Evolutionary conservation across 2,329 filamentous ascomycete species (phyloP).

Genomic region (Tolypocladium tropicale): DNA sequence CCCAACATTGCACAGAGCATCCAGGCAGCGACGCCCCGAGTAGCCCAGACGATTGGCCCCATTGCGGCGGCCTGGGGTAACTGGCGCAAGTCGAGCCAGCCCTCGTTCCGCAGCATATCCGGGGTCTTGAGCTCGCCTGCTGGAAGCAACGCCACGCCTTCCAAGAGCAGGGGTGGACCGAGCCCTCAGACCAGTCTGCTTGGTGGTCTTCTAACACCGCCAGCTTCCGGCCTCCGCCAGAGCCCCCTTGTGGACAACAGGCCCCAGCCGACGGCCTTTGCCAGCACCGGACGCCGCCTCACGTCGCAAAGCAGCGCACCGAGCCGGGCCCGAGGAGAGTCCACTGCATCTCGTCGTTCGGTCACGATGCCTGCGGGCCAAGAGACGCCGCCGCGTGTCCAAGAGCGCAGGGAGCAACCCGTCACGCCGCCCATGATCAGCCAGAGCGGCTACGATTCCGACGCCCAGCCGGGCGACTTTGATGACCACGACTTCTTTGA

Average conservation of each 20-base stretch:
- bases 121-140: constrained; percentile 34
- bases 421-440: constrained; percentile 54
- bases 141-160: constrained; percentile 44
- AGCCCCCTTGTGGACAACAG: constrained; percentile 34
- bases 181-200: constrained; percentile 51
- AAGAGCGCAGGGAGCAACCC: constrained; percentile 28
- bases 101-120: constrained; percentile 37
- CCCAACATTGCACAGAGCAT: constrained; percentile 71
- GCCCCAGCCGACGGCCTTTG: constrained; percentile 50
- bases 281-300: constrained; percentile 48
- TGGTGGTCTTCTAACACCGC: constrained; percentile 82
- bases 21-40: constrained; percentile 69
- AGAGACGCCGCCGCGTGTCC: constrained; percentile 33
- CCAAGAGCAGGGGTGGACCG: constrained; percentile 44
- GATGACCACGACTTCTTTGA: constrained; percentile 51
- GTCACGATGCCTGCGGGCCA: constrained; percentile 27
- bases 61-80: constrained; percentile 90
- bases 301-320: constrained; percentile 30
- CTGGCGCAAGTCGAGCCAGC: constrained; percentile 66
- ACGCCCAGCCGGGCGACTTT: constrained; percentile 49
- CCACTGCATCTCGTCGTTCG: constrained; percentile 23
- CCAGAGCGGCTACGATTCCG: constrained; percentile 46
- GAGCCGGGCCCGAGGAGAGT: constrained; percentile 15
- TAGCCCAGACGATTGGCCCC: constrained; percentile 70
- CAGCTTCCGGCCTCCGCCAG: constrained; percentile 60